Percentiles rank a stretch among this genome's conserved stretches.
Conservation (phyloP, 345 rosid species). For the Hibiscus mutabilis region DNA sequence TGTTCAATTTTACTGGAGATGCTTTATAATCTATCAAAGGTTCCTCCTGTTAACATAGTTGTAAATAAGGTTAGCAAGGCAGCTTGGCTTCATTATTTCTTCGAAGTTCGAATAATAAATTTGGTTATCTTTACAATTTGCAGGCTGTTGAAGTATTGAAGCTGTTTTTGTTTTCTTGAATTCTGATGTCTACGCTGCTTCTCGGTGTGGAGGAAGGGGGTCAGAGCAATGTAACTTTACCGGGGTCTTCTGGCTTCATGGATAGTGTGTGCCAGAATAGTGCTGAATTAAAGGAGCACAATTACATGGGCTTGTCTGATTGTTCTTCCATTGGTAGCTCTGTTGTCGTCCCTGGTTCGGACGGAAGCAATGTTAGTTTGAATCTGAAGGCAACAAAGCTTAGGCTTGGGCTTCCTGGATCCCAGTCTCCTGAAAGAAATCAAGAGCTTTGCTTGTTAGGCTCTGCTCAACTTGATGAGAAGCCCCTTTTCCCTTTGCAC, state of each 20-base stretch:
- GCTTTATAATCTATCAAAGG: conserved; percentile 6
- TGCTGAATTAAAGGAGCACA: conserved; percentile 36
- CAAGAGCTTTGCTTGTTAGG: conserved; percentile 25
- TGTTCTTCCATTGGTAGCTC: conserved; percentile 47
- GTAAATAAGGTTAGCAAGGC: conserved; percentile 1
- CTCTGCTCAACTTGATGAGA: conserved; percentile 39
- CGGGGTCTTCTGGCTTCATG: conserved; percentile 34
- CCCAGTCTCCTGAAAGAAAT: conserved; percentile 49
- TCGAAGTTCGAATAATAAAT: background rate
- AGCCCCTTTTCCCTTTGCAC: conserved; percentile 51
- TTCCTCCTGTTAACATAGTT: conserved; percentile 3
- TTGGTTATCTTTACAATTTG: background rate
- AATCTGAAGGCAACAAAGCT: conserved; percentile 63
- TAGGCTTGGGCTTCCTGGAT: conserved; percentile 71
- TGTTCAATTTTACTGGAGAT: conserved; percentile 2
- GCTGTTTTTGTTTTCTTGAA: conserved; percentile 4
- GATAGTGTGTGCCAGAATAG: conserved; percentile 37
- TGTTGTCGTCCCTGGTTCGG: conserved; percentile 15
- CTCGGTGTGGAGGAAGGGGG: conserved; percentile 42
- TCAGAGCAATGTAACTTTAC: conserved; percentile 36
- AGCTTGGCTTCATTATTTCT: background rate
- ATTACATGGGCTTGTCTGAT: conserved; percentile 52
- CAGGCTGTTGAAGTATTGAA: conserved; percentile 20
- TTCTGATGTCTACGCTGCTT: conserved; percentile 50
- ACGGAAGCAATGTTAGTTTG: conserved; percentile 31